Evolutionary conservation across 257 asterid genomes (phyloP).

Genomic region (Scutellaria baicalensis): DNA sequence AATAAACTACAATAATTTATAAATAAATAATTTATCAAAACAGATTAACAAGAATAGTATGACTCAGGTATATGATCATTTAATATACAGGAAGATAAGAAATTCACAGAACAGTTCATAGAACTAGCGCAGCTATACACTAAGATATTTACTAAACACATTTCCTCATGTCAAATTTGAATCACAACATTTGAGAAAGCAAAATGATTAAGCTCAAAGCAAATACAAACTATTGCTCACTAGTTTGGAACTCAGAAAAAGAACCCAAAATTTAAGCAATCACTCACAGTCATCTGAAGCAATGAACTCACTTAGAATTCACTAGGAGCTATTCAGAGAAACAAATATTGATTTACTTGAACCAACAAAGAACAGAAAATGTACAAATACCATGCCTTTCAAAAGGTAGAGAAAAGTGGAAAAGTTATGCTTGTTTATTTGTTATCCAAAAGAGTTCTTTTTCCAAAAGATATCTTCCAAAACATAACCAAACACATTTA

Average conservation of each 20-base stretch:
- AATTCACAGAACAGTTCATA: neutral
- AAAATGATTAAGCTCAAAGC: neutral
- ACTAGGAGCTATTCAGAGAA: neutral
- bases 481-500: neutral
- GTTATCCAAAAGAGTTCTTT: neutral
- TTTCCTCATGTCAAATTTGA: neutral
- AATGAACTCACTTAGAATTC: neutral
- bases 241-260: neutral
- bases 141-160: neutral
- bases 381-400: neutral
- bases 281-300: neutral
- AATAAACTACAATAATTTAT: neutral
- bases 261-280: neutral
- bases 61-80: neutral
- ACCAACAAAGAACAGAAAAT: neutral
- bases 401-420: neutral
- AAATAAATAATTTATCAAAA: conserved; percentile 1
- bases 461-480: neutral
- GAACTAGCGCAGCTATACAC: neutral
- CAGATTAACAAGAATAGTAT: neutral
- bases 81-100: neutral
- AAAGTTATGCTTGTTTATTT: neutral
- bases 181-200: neutral
- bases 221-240: neutral
- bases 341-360: neutral